Evolutionary conservation across 2,329 filamentous ascomycete genomes (phyloP), one percentile per base, ranked within the genome.

Genomic region (Diaporthe vexans): DNA sequence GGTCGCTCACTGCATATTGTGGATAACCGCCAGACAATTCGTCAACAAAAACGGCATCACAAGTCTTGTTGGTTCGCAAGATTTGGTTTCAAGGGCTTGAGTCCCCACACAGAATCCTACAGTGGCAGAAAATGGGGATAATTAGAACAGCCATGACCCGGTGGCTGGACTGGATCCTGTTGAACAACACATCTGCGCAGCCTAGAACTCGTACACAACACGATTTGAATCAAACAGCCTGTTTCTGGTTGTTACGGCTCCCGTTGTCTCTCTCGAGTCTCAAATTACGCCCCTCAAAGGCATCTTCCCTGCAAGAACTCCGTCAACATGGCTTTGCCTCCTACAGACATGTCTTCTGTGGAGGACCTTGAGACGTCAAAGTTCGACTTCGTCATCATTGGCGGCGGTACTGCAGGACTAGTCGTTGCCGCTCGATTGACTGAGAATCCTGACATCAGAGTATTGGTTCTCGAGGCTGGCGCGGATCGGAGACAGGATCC

Each of bases 381-480:
- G 3, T 87, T 85, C 81, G 85, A 88, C 79, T 88, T 86, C 78
- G 79, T 88, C 75, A 81, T 88, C 67, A 85, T 87, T n/a, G 86
- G 86, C 54, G 86, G 86, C 24, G 86, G 87, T 10, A 87, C 86
- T 4, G 83, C 86, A 29, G 86, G 87, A n/a, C 83, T 87, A 68
- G 83, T 86, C 0, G 81, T 88, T 72, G 87, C 86, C 19, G 82
- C 81, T 67, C 83, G 86, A 48, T 81, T 88, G 71, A 73, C 70
- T 7, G 83, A 85, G 74, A 80, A 84, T 73, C 77, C 79, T 40
- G 58, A 81, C 51, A 78, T 82, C 40, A 78, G 77, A 19, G 83
- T 86, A 24, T 76, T 84, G 15, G 82, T 86, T 4, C 78, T 86
- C 29, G 83, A 86, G 73, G 84, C 84, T 33, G 84, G 84, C 19